Base-by-base conservation (phyloP, 129 eudicot species). In the Tagetes patula region DNA sequence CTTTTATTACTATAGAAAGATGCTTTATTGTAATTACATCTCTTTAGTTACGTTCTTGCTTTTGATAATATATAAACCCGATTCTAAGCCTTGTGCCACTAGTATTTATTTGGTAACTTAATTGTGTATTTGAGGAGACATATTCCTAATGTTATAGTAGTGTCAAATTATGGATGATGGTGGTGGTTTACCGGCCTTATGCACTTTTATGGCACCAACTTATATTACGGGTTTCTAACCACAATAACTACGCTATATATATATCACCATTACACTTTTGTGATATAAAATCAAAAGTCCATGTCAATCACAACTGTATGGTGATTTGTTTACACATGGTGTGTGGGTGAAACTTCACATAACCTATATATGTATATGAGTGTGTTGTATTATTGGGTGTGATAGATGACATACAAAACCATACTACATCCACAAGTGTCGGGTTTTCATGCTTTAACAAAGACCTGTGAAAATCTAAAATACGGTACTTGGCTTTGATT, bases 341-440 rank as follows among this genome's bases (percentile, higher is more conserved):
- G 70, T 61, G 76, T 72, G 76, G 61, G 55, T 72, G 66, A 4
- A 70, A 39, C 64, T 37, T 8, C 8, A 43, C 11, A 43, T 43
- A 43, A 43, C 6, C 9, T 43, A 52, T 65, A 5, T 37, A 10
- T 43, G 52, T 65, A 5, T 37, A 5, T 27, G 30, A 8, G 27
- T 37, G 10, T 27, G 60, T 27, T 12, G 3, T 50, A n/a, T 69
- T 50, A 69, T 63, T 43, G 46, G 63, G 2, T 53, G 20, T 69
- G 40, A 20, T 20, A 20, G 27, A 45, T 40, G 10, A 40, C 55
- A 6, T 59, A 46, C 37, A 43, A 59, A n/a, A 47, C 36, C 6
- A 39, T 31, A 61, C 48, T 54, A 54, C 12, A 13, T 39, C 41
- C 8, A 69, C 65, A 77, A 47, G 61, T 54, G 61, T 54, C 76